Base-by-base conservation (phyloP, 2,329 filamentous ascomycete species). In the Rhexocercosporidium sp. region DNA sequence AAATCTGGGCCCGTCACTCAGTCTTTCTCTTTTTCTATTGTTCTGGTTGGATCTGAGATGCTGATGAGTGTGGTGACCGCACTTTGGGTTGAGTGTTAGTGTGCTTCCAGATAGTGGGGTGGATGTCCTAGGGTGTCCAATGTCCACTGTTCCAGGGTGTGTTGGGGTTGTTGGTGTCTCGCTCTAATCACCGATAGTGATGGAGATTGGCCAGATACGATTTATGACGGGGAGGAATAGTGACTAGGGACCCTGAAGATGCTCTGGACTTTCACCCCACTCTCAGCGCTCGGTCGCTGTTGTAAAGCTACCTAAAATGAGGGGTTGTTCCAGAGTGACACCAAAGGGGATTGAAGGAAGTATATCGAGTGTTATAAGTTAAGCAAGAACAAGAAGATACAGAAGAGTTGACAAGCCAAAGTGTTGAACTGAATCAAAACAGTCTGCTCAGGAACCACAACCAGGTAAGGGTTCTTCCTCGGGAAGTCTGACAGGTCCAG, bases 101-200 rank as follows among this genome's bases (percentile, higher is more conserved):
- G 53, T 37, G 27, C 31, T 37, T 56, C 31, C 53, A 56, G 53
- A 56, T 51, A 12, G 47, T 51, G 47, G 47, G 47, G 47, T 51
- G 29, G 29, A 9, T 9, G 47, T 41, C 37, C 16, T 3, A 41
- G 37, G 37, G 6, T 51, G 47, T 51, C 29, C 29, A 31, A 31
- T 47, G 44, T 20, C 18, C 18, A 20, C 16, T 6, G 44, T 20
- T 44, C 7, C 16, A 8, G 44, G 44, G 18, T 18, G 18, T n/a
- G 18, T 56, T 34, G n/a, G n/a, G 31, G 25, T 34, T 37, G 29
- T 37, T 56, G 31, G 29, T 37, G 53, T 56, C 53, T 56, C 31
- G n/a, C 53, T 56, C 53, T 56, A 56, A 56, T 56, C 53, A 37
- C 53, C 53, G 53, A 56, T 56, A 34, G 31, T 3, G 53, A 56